Base-by-base conservation (phyloP, 2,329 filamentous ascomycete genomes). In the Eurotiales sp. region DNA sequence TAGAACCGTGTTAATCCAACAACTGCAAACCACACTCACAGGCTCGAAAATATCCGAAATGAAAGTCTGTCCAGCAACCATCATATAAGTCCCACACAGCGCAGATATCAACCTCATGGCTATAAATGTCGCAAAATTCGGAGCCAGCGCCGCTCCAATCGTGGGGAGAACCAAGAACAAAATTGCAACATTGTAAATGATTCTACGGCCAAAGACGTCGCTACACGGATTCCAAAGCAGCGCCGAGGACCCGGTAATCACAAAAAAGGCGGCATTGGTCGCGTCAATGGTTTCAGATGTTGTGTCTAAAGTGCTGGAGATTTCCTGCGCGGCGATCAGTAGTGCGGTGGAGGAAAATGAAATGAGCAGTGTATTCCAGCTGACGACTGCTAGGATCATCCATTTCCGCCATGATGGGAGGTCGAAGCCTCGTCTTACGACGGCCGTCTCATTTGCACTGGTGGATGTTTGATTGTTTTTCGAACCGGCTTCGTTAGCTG, bases 301-400 rank as follows among this genome's bases (percentile, higher is more conserved):
- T 0, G 69, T 73, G 10, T 57, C 44, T 50, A 72, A 68, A 8
- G 73, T 68, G 7, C 47, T 44, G 3, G 69, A 65, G 50, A 75
- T 74, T 56, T 74, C 70, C 11, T 64, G 64, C 5, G 62, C 63
- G 1, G 71, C 72, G 17, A 69, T 65, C 11, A 75, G 59, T 15
- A 74, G 55, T 3, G 71, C 70, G 10, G 72, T 73, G 54, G 65
- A 70, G n/a, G 68, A 71, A 55, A 72, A 75, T 34, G 71, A 71
- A 7, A 69, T 63, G 1, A 67, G 61, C 4, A 74, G 59, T 2
- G 71, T 68, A 61, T 71, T 68, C 69, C 70, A 75, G 53, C 69
- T 72, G 22, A 68, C 66, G 10, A 66, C 56, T 55, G 73, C 72
- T 36, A 74, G 60, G 22, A 75, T 71, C 19, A 73, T 58, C 19